These are phyloP conservation scores for Talaromyces sp. DNA, from an alignment of 2,329 filamentous ascomycete species.

Conservation along the genomic window DNA sequence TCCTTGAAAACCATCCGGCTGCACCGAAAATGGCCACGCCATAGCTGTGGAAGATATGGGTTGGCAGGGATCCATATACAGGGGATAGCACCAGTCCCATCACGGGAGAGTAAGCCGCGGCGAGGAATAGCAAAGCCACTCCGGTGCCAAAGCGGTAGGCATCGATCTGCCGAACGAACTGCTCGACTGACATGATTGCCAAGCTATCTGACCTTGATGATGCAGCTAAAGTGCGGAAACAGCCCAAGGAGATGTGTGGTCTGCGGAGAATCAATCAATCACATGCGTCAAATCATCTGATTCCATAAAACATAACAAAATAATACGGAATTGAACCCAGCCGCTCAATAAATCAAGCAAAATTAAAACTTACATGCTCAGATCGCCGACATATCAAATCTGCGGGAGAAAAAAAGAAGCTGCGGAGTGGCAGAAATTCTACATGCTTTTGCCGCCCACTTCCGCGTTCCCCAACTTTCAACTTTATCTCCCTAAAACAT, in stretches of 20 bases:
- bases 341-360: not conserved
- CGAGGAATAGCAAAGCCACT: constrained; percentile 40
- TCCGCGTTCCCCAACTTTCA: constrained; percentile 24
- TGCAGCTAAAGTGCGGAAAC: constrained; percentile 5
- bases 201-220: constrained; percentile 12
- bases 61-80: constrained; percentile 82
- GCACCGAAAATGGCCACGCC: constrained; percentile 69
- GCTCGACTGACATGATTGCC: constrained; percentile 31
- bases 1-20: constrained; percentile 70
- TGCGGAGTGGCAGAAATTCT: constrained; percentile 20
- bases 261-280: not conserved
- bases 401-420: constrained; percentile 13
- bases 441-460: constrained; percentile 31
- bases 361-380: constrained; percentile 23
- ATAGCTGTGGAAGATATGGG: constrained; percentile 70
- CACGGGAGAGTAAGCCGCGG: constrained; percentile 45
- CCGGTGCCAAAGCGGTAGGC: constrained; percentile 29
- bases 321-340: not conserved
- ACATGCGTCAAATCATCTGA: not conserved
- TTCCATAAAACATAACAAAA: not conserved
- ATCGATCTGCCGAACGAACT: constrained; percentile 30
- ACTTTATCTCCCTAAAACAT: constrained; percentile 17
- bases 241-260: not conserved
- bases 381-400: constrained; percentile 14
- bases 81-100: constrained; percentile 75